These are phyloP conservation scores for Pseudotsuga menziesii DNA, from an alignment of 75 land plant genomes.

Conservation along the genomic window DNA sequence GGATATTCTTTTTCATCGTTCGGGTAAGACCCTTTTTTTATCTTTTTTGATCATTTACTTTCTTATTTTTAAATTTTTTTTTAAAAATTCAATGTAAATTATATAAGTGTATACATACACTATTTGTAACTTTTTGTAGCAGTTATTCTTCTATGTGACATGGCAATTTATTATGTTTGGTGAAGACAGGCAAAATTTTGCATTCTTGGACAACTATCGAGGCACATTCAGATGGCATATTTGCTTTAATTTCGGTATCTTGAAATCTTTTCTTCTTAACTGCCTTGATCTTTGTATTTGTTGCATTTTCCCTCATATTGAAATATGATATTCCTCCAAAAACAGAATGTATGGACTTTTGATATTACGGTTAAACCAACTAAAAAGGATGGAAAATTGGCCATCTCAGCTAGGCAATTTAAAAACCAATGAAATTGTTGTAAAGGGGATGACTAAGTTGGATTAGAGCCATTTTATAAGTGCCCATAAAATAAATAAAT, in stretches of 20 bases:
- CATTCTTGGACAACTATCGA: constrained; percentile 66
- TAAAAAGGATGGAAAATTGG: too few relatives aligned
- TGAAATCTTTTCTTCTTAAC: constrained; percentile 3
- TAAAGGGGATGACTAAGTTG: not conserved
- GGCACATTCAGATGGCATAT: constrained; percentile 94
- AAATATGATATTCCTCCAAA: too few relatives aligned
- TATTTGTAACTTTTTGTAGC: not conserved
- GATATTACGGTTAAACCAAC: too few relatives aligned
- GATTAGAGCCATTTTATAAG: not conserved
- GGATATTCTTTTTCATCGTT: constrained; percentile 78
- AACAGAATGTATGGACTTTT: too few relatives aligned
- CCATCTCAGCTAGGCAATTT: not conserved
- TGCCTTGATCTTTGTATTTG: not conserved
- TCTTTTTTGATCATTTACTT: constrained; percentile 1
- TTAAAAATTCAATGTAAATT: not conserved
- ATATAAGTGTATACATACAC: not conserved
- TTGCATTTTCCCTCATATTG: not conserved
- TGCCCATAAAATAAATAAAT: not conserved
- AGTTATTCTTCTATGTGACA: not conserved
- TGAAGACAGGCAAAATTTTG: constrained; percentile 43
- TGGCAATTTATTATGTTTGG: constrained; percentile 7
- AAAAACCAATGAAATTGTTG: not conserved
- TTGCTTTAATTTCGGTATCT: constrained; percentile 86
- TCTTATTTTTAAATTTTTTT: too few relatives aligned
- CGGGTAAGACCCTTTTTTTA: constrained; percentile 48